These are phyloP conservation scores for Candida ortonii DNA, from an alignment of 805 yeast genomes.

Conservation along the genomic window DNA sequence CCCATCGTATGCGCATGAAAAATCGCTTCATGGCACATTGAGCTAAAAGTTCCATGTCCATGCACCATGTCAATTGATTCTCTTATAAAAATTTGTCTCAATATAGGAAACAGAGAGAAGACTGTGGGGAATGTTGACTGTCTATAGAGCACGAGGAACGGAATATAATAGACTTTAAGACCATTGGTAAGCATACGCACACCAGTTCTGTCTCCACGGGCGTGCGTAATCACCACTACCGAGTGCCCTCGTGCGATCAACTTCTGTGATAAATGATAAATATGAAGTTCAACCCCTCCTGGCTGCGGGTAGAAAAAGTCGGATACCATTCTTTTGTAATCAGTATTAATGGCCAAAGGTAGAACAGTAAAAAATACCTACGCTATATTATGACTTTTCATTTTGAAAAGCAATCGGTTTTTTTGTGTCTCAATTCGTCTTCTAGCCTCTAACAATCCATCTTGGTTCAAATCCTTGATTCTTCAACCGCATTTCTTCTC, in stretches of 20 bases:
- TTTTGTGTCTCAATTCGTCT: constrained; percentile 5
- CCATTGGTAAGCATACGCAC: constrained; percentile 85
- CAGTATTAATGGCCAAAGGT: no score
- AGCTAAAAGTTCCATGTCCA: constrained; percentile 89
- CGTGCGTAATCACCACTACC: constrained; percentile 84
- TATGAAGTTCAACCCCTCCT: constrained; percentile 96
- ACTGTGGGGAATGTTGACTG: constrained; percentile 87
- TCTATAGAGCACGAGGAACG: constrained; percentile 74
- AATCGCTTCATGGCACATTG: constrained; percentile 85
- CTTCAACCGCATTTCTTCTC: no score
- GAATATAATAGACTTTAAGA: constrained; percentile 86
- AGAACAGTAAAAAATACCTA: no score
- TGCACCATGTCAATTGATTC: constrained; percentile 88
- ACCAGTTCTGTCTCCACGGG: constrained; percentile 80
- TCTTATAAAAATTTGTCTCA: constrained; percentile 80
- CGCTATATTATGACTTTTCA: constrained; percentile 32
- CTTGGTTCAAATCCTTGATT: no score
- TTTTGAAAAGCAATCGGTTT: constrained; percentile 2
- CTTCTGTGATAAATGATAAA: constrained; percentile 84
- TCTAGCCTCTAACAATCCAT: no score
- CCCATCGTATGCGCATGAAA: constrained; percentile 95
- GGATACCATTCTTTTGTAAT: constrained; percentile 67
- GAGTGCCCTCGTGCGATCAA: constrained; percentile 79
- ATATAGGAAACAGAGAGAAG: constrained; percentile 79
- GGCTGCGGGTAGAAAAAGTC: constrained; percentile 98